Conservation (phyloP, 2,329 filamentous ascomycete genomes). For the Paecilomyces dactylethromorphus region DNA sequence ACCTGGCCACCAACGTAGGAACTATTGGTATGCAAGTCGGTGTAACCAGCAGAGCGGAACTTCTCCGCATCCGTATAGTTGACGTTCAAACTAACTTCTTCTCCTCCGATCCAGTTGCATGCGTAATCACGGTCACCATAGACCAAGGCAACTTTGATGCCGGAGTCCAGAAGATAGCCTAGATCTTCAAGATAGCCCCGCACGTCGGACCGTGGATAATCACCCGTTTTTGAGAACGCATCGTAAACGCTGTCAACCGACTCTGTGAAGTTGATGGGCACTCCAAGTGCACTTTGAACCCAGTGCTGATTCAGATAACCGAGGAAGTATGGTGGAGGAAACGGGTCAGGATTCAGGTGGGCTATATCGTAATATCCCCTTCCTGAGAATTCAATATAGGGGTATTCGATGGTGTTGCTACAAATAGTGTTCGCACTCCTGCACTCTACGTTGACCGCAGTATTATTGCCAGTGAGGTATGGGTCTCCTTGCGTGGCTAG, state of each 20-base stretch:
- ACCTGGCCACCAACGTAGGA: slow-evolving; percentile 41
- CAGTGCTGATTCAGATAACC: slow-evolving; percentile 53
- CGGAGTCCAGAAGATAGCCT: slow-evolving; percentile 48
- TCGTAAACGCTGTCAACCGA: slow-evolving; percentile 36
- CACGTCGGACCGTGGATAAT: slow-evolving; percentile 43
- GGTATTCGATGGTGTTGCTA: slow-evolving; percentile 36
- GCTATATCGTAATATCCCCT: slow-evolving; percentile 55
- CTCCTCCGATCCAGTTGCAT: slow-evolving; percentile 54
- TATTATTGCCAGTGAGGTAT: slow-evolving; percentile 39
- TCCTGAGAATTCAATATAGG: slow-evolving; percentile 36
- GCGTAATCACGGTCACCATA: slow-evolving; percentile 55
- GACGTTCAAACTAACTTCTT: slow-evolving; percentile 45
- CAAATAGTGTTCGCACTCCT: slow-evolving; percentile 41
- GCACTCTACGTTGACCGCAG: slow-evolving; percentile 41
- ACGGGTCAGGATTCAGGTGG: slow-evolving; percentile 45
- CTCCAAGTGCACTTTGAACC: slow-evolving; percentile 53
- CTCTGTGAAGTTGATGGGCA: slow-evolving; percentile 53
- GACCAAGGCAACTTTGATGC: slow-evolving; percentile 51
- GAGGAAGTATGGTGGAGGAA: slow-evolving; percentile 46
- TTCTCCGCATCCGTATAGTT: slow-evolving; percentile 36
- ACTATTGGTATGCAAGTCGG: slow-evolving; percentile 34
- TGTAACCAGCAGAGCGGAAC: slow-evolving; percentile 48
- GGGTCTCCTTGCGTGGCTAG: slow-evolving; percentile 45
- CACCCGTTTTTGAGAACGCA: slow-evolving; percentile 43
- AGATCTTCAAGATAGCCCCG: slow-evolving; percentile 29